Conservation (phyloP, 192 early-diverging fungal species). For the Chytriomyces sp. region DNA sequence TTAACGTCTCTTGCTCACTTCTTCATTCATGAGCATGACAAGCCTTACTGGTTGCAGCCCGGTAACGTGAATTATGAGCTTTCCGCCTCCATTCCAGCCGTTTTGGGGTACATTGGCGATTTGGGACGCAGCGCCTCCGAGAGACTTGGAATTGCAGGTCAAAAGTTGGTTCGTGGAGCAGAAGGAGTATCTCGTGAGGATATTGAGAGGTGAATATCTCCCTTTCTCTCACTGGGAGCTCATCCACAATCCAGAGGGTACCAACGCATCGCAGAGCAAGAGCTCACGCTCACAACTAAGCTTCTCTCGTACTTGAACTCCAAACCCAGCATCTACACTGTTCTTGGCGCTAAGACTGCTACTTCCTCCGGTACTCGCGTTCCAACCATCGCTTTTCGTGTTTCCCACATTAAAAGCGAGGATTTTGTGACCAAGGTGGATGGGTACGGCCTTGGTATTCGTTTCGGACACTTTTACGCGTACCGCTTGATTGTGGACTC, state of each 20-base stretch:
- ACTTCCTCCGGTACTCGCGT: neutral
- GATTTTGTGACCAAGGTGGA: conserved; percentile 18
- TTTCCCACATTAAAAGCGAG: conserved; percentile 2
- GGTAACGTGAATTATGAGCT: conserved; percentile 36
- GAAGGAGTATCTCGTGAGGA: neutral
- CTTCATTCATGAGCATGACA: neutral
- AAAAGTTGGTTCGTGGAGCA: neutral
- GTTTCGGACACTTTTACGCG: conserved; percentile 27
- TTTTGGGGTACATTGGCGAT: conserved; percentile 20
- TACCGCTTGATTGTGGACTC: conserved; percentile 18
- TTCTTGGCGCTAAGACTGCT: neutral
- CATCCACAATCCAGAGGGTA: neutral
- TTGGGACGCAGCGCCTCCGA: neutral
- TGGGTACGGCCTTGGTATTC: conserved; percentile 7
- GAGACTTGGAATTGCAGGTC: neutral
- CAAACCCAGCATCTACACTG: neutral
- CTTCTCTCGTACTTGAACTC: conserved; percentile 4
- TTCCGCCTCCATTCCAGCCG: conserved; percentile 7
- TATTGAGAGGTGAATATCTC: neutral
- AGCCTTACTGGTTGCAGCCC: conserved; percentile 27
- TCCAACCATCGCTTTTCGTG: conserved; percentile 2
- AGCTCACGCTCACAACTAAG: neutral
- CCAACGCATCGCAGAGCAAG: neutral
- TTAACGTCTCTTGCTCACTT: conserved; percentile 5
- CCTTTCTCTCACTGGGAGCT: neutral